A percentile compares a stretch with the other conserved stretches of the same genome.
Conservation (phyloP, 2,329 filamentous ascomycete species). For the Parafenestella ontariensis region DNA sequence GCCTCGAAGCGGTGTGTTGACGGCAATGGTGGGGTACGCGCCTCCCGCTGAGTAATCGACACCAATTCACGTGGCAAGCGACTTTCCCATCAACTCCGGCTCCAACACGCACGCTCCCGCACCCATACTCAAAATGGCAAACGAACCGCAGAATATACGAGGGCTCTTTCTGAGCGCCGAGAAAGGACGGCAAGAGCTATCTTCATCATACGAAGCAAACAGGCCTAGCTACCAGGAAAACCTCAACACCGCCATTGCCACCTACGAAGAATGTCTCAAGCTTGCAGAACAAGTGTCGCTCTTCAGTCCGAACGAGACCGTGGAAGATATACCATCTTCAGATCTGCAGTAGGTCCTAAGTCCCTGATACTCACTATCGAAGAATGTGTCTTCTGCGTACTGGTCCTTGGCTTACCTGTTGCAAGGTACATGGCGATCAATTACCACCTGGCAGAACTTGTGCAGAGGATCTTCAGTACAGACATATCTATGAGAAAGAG, state of each 20-base stretch:
- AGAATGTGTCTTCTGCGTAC: not conserved
- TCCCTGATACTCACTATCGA: not conserved
- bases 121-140: constrained; percentile 41
- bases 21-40: constrained; percentile 24
- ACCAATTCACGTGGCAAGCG: not conserved
- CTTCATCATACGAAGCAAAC: constrained; percentile 69
- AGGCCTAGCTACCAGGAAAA: constrained; percentile 71
- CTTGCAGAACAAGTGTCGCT: constrained; percentile 75
- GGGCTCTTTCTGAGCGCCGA: constrained; percentile 64
- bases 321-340: constrained; percentile 86
- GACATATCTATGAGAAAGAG: constrained; percentile 62
- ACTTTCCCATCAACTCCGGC: not conserved
- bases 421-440: constrained; percentile 75
- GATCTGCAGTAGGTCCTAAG: constrained; percentile 71
- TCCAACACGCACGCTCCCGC: not conserved
- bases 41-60: constrained; percentile 8
- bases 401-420: constrained; percentile 12
- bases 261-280: constrained; percentile 75
- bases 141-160: constrained; percentile 61
- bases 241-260: constrained; percentile 70
- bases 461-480: constrained; percentile 68
- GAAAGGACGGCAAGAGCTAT: constrained; percentile 62
- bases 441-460: constrained; percentile 80
- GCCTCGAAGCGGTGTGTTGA: not conserved
- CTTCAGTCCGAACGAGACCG: constrained; percentile 87